These are phyloP conservation scores for Cenchrus fungigraminus DNA, from an alignment of 176 grass and related monocot genomes.

Conservation along the genomic window DNA sequence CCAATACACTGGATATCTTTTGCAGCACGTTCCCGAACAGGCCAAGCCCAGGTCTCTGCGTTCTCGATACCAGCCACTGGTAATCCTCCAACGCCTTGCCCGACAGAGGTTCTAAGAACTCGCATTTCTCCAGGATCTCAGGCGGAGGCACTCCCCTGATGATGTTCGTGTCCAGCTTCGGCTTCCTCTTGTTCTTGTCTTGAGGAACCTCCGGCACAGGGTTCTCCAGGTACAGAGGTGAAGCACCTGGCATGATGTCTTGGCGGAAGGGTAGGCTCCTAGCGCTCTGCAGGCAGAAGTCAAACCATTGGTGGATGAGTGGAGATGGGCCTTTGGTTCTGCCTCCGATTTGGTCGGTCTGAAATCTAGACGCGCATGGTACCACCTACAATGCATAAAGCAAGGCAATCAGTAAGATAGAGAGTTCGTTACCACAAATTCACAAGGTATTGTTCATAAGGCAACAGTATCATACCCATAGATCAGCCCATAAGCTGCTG, in stretches of 20 bases:
- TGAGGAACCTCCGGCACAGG: constrained; percentile 44
- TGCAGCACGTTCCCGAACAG: constrained; percentile 38
- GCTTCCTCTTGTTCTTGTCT: constrained; percentile 56
- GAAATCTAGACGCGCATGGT: constrained; percentile 65
- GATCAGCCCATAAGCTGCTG: constrained; percentile 86
- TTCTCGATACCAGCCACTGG: constrained; percentile 73
- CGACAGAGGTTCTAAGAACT: constrained; percentile 85
- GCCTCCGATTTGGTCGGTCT: constrained; percentile 69
- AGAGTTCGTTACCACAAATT: not conserved
- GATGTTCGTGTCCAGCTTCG: constrained; percentile 86
- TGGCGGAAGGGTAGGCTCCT: constrained; percentile 78
- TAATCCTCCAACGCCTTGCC: constrained; percentile 70
- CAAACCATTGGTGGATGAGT: constrained; percentile 81
- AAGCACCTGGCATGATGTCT: constrained; percentile 73
- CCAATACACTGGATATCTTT: constrained; percentile 39
- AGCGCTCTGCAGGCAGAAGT: constrained; percentile 80
- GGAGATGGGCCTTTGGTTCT: constrained; percentile 87
- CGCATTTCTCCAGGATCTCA: constrained; percentile 81
- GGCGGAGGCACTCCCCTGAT: constrained; percentile 62
- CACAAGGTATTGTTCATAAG: not conserved
- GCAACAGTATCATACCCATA: constrained; percentile 61
- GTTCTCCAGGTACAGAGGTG: constrained; percentile 57
- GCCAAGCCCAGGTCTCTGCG: constrained; percentile 52
- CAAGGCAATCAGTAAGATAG: constrained; percentile 13
- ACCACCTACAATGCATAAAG: constrained; percentile 56